Base-by-base conservation (phyloP, 257 asterid species). In the Nicotiana tomentosiformis region DNA sequence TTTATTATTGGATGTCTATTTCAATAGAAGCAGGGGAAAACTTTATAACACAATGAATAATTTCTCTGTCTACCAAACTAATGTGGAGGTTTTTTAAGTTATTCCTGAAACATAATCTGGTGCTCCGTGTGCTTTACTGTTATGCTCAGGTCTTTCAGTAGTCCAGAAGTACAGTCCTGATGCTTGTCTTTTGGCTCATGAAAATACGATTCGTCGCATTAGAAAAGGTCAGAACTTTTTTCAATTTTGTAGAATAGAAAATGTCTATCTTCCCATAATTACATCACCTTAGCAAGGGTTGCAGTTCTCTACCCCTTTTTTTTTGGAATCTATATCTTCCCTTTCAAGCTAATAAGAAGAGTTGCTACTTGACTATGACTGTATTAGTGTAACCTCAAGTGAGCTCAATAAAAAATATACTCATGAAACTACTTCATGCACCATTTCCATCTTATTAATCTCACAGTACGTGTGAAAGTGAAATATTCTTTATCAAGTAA, bases 91-190 rank as follows among this genome's bases (percentile, higher is more conserved):
- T 70, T 74, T 74, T 15, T 23, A 74, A 49, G 23, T 74, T 49
- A 49, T 74, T 49, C 29, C 62, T 14, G 62, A 46, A 72, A 23
- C 66, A 64, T 60, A 56, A 39, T 10, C 23, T 53, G 51, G 74
- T 20, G 72, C 46, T 66, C 78, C 76, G 46, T 37, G 69, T 84
- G 39, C 10, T 81, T 81, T 14, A 30, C 64, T 83, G 43, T 74
- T 14, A 67, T 39, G 66, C 77, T 49, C 89, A 96, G 99, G 99
- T 87, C 98, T 96, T 83, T 90, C 98, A 2, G 83, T 92, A 81
- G 96, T 96, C 84, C 99, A 93, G 92, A 92, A 90, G 91, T 87
- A 87, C 90, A 92, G 92, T 82, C 93, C 98, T 20, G 93, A 90
- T 84, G 98, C 99, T 81, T 82, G 82, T 84, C 95, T 94, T 77